Conservation (phyloP, 352 stramenopile species). For the Globisporangium nagaii region DNA sequence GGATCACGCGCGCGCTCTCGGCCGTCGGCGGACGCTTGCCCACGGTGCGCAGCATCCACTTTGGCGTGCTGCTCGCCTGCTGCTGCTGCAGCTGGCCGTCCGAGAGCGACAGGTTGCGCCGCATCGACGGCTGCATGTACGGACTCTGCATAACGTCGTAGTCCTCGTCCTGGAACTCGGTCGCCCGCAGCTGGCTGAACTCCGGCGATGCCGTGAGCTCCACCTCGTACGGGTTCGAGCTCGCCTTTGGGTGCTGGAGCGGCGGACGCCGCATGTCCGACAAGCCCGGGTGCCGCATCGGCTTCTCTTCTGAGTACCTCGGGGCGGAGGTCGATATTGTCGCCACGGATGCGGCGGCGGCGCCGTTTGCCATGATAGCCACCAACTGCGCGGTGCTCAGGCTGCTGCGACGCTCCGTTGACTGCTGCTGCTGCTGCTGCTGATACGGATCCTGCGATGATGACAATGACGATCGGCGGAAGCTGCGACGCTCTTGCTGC, state of each 20-base stretch:
- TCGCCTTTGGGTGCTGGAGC: conserved; percentile 2
- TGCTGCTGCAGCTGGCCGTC: conserved; percentile 14
- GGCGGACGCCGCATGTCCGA: conserved; percentile 6
- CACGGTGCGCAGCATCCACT: conserved; percentile 11
- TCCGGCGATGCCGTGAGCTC: conserved; percentile 15
- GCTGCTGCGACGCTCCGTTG: neutral
- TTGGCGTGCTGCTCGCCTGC: conserved; percentile 3
- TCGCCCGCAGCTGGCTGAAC: conserved; percentile 7
- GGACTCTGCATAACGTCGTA: conserved; percentile 5
- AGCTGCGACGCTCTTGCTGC: neutral
- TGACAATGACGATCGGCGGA: neutral
- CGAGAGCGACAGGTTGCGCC: conserved; percentile 35
- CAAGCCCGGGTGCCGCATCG: neutral
- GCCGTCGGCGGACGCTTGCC: conserved; percentile 9
- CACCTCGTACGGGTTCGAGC: conserved; percentile 9
- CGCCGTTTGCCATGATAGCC: neutral
- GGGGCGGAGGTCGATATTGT: no score
- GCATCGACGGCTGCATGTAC: conserved; percentile 19
- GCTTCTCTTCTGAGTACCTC: neutral
- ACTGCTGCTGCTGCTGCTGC: neutral
- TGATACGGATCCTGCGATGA: neutral
- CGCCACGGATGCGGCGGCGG: neutral
- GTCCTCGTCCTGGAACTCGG: conserved; percentile 16
- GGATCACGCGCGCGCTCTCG: conserved; percentile 64
- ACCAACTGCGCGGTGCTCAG: neutral